Conservation (phyloP, 2,329 filamentous ascomycete genomes). For the Cercospora citrullina region DNA sequence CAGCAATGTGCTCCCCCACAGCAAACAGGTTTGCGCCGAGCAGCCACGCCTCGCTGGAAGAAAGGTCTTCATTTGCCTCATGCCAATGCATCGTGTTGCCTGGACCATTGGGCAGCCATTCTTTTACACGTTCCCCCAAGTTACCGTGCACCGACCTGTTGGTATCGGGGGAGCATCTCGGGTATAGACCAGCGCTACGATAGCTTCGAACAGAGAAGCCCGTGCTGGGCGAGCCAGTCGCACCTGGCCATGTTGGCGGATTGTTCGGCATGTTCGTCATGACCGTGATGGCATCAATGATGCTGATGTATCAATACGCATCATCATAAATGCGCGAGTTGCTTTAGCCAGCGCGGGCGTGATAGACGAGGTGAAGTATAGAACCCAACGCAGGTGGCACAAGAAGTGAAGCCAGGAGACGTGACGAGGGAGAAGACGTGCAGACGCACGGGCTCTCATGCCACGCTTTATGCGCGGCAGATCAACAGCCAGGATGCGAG, state of each 20-base stretch:
- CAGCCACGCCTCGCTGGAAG: background rate
- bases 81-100: background rate
- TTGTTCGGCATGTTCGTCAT: background rate
- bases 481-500: background rate
- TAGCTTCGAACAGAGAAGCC: conserved; percentile 9
- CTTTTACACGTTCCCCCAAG: background rate
- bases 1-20: background rate
- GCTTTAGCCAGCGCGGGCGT: background rate
- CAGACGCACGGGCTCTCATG: background rate
- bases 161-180: background rate
- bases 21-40: background rate
- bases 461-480: background rate
- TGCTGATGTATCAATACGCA: background rate
- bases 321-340: background rate
- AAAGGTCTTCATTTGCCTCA: background rate
- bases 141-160: conserved; percentile 4
- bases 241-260: background rate
- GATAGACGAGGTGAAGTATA: background rate
- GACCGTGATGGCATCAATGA: background rate
- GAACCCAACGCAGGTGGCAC: background rate
- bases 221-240: conserved; percentile 1
- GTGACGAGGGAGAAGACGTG: background rate
- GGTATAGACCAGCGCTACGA: background rate
- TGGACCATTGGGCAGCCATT: conserved; percentile 6
- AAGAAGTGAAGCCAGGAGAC: background rate